A percentile compares a stretch with the other conserved stretches of the same genome.
These are phyloP conservation scores for Hyaloscypha bicolor DNA, from an alignment of 495 filamentous ascomycete genomes.

Conservation along the genomic window DNA sequence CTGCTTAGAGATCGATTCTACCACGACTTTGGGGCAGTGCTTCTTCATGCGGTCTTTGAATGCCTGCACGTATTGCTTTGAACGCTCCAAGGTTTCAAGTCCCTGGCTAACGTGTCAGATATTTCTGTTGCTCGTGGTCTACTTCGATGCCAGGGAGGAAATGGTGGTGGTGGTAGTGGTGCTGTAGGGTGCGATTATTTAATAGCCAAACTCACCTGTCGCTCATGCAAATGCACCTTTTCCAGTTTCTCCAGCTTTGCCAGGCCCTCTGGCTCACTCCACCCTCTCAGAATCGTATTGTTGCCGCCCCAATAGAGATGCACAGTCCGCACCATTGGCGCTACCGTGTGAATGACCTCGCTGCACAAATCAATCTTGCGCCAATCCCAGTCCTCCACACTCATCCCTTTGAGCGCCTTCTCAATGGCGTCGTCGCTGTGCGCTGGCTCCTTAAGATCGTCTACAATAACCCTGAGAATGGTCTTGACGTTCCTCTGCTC, in stretches of 20 bases:
- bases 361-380: conserved; percentile 39
- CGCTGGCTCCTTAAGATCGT: conserved; percentile 30
- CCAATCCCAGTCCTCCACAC: conserved; percentile 43
- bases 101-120: conserved; percentile 14
- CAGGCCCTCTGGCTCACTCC: conserved; percentile 29
- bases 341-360: conserved; percentile 36
- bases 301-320: conserved; percentile 41
- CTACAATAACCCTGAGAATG: conserved; percentile 39
- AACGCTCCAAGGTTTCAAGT: background rate
- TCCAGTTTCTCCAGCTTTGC: conserved; percentile 27
- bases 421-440: conserved; percentile 43
- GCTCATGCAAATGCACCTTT: conserved; percentile 28
- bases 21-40: background rate
- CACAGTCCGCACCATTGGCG: conserved; percentile 33
- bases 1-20: background rate
- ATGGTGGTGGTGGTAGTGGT: background rate
- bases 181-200: background rate
- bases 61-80: background rate
- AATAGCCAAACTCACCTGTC: conserved; percentile 10
- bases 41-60: conserved; percentile 15
- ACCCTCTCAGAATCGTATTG: conserved; percentile 34
- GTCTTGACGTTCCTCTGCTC: conserved; percentile 30
- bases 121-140: background rate
- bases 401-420: conserved; percentile 32
- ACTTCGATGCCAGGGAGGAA: background rate